Evolutionary conservation across 495 filamentous ascomycete genomes (phyloP), one percentile per base, ranked within the genome.

Genomic region (Annulohypoxylon moriforme): DNA sequence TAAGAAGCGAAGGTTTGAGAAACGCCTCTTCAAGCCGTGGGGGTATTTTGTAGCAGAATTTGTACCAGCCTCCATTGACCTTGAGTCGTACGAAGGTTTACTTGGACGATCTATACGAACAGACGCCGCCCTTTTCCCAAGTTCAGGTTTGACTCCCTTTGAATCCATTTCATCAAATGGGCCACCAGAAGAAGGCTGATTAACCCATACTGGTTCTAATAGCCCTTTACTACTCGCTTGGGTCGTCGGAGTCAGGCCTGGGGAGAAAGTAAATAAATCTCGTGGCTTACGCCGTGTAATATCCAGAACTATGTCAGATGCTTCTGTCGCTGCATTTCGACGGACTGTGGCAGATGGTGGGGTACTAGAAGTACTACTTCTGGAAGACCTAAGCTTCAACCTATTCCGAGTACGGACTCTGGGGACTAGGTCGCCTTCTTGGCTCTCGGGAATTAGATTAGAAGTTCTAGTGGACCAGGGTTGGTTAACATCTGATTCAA

Each of bases 1-100:
- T n/a, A 78, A 49, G 22, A 34, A 67, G 50, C 74, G 68, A 58
- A 77, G 60, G 29, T 78, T 72, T 36, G 76, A 76, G 24, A 76
- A 63, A 16, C 58, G 71, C 33, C 64, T 76, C 42, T 63, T 73
- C 22, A 78, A 65, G 9, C 69, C 60, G 20, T 47, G 74, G 25
- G 58, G 57, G 9, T 68, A 71, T 18, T 58, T 74, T 22, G 22
- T 46, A 33, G 56, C 33, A 24, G 61, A 57, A 31, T 31, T 24
- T 44, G 33, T 4, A 55, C 31, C 33, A 14, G 57, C 34, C 29
- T 63, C 50, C 36, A 60, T 42, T 14, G 66, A 69, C 18, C 34
- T 56, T 11, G 57, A 57, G 24, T 62, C 56, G 44, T 67, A 60
- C 10, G 38, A 27, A 8, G n/a, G 40, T 33, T 36, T 73, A 14